These are phyloP conservation scores for Claviceps quebecensis DNA, from an alignment of 2,329 filamentous ascomycete genomes.

Conservation along the genomic window DNA sequence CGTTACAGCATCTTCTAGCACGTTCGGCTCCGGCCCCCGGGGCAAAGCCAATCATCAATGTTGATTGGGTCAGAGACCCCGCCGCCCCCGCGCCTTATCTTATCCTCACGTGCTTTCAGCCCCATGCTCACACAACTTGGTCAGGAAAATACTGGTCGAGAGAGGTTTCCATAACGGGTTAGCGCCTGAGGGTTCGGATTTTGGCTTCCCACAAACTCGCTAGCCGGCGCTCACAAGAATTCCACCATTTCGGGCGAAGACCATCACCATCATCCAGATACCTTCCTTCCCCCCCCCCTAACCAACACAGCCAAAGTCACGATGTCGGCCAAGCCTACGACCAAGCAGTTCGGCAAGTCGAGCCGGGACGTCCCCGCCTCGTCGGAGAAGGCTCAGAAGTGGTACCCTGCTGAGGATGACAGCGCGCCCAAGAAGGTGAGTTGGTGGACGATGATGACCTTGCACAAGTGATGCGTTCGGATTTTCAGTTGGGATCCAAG, in stretches of 20 bases:
- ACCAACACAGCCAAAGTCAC: conserved; percentile 31
- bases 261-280: conserved; percentile 16
- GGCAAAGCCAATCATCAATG: neutral
- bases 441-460: conserved; percentile 21
- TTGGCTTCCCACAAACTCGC: conserved; percentile 29
- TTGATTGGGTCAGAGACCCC: neutral
- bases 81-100: conserved; percentile 12
- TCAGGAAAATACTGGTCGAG: conserved; percentile 7
- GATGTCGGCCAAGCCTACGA: conserved; percentile 64
- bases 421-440: conserved; percentile 86
- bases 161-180: conserved; percentile 16
- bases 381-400: conserved; percentile 93
- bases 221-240: conserved; percentile 28
- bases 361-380: conserved; percentile 78
- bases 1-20: conserved; percentile 24
- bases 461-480: conserved; percentile 3
- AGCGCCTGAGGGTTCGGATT: conserved; percentile 29
- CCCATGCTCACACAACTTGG: conserved; percentile 16
- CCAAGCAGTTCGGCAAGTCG: conserved; percentile 97
- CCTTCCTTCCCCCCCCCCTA: conserved; percentile 15
- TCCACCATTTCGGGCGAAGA: conserved; percentile 26
- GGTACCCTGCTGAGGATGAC: conserved; percentile 95
- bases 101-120: conserved; percentile 24
- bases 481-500: no score
- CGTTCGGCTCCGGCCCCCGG: conserved; percentile 16